A percentile compares a stretch with the other conserved stretches of the same genome.
These are phyloP conservation scores for Candida nanaspora DNA, from an alignment of 805 yeast species.

Conservation along the genomic window DNA sequence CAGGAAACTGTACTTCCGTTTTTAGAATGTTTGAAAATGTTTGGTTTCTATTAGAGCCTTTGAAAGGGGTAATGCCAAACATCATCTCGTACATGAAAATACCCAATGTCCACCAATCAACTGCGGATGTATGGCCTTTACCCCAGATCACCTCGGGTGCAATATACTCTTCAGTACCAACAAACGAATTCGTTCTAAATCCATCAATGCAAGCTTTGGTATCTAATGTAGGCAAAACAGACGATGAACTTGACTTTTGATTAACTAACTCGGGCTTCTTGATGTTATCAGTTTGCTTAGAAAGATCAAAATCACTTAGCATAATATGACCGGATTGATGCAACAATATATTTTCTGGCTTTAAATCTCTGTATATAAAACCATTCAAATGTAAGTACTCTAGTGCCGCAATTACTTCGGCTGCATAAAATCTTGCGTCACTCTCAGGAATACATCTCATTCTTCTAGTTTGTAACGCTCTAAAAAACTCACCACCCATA, in stretches of 20 bases:
- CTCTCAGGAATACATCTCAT: slow-evolving; percentile 78
- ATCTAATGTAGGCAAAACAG: slow-evolving; percentile 58
- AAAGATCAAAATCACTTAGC: slow-evolving; percentile 93
- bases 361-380: slow-evolving; percentile 90
- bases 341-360: slow-evolving; percentile 89
- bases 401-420: slow-evolving; percentile 95
- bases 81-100: slow-evolving; percentile 90
- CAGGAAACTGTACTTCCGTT: slow-evolving; percentile 76
- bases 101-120: slow-evolving; percentile 99
- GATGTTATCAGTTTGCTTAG: slow-evolving; percentile 75
- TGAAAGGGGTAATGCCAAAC: slow-evolving; percentile 93
- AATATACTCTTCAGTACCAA: slow-evolving; percentile 97
- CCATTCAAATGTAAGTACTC: slow-evolving; percentile 97
- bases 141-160: slow-evolving; percentile 98
- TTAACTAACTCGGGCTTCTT: slow-evolving; percentile 67
- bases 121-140: slow-evolving; percentile 95
- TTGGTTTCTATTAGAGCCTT: slow-evolving; percentile 80
- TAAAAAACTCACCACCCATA: slow-evolving; percentile 97
- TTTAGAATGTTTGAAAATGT: slow-evolving; percentile 86
- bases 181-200: slow-evolving; percentile 94
- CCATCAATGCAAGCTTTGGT: slow-evolving; percentile 95
- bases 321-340: slow-evolving; percentile 98
- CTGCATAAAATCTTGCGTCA: slow-evolving; percentile 91
- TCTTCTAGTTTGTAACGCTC: slow-evolving; percentile 88
- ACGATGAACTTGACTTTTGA: slow-evolving; percentile 16